Conservation (phyloP, 140 eudicot species). For the Erigeron philadelphicus region DNA sequence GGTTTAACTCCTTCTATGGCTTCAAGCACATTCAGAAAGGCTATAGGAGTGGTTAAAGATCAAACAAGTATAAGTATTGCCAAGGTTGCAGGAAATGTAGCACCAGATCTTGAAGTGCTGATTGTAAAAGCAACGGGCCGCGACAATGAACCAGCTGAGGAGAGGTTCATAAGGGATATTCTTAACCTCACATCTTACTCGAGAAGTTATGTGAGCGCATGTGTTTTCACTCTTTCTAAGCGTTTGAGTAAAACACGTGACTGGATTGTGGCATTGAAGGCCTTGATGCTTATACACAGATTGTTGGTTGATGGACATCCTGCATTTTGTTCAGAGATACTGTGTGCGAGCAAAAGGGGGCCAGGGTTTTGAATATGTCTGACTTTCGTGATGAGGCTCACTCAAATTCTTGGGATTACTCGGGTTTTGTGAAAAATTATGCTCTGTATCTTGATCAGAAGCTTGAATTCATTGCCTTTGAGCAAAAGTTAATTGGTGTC, state of each 20-base stretch:
- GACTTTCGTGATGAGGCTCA: slow-evolving; percentile 54
- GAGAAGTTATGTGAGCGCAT: slow-evolving; percentile 39
- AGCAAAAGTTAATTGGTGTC: slow-evolving; percentile 30
- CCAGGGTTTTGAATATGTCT: slow-evolving; percentile 49
- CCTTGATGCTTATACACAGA: slow-evolving; percentile 53
- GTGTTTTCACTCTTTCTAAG: slow-evolving; percentile 38
- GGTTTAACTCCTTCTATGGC: slow-evolving; percentile 30
- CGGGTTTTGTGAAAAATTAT: slow-evolving; percentile 50
- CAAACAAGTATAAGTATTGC: slow-evolving; percentile 72
- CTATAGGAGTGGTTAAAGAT: slow-evolving; percentile 67
- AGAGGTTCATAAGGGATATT: slow-evolving; percentile 44
- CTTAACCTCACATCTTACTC: slow-evolving; percentile 33
- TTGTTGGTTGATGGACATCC: slow-evolving; percentile 48
- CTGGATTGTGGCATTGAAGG: slow-evolving; percentile 68
- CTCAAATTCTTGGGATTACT: slow-evolving; percentile 60
- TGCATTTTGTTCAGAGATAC: slow-evolving; percentile 37
- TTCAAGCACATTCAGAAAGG: slow-evolving; percentile 49
- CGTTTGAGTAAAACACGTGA: slow-evolving; percentile 51
- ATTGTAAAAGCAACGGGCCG: slow-evolving; percentile 63
- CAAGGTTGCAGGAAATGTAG: slow-evolving; percentile 54
- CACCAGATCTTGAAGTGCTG: slow-evolving; percentile 62
- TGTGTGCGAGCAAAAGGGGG: slow-evolving; percentile 41
- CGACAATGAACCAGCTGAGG: slow-evolving; percentile 49
- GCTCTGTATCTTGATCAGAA: slow-evolving; percentile 47
- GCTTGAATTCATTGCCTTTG: slow-evolving; percentile 46